Base-by-base conservation (phyloP, 179 eudicot genomes). In the Gypsophila paniculata region DNA sequence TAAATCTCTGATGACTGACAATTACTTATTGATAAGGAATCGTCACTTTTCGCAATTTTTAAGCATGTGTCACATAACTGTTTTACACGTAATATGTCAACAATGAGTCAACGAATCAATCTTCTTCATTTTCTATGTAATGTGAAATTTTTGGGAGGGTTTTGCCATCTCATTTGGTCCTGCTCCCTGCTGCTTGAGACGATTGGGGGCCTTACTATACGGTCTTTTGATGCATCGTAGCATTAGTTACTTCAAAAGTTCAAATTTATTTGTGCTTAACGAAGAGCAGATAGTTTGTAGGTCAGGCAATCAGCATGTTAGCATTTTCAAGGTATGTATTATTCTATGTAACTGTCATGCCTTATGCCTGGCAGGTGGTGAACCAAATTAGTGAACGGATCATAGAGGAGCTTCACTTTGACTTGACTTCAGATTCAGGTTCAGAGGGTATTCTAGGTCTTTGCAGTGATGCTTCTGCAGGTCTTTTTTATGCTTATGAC, bases 391-490 rank as follows among this genome's bases (percentile, higher is more conserved):
- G 96, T 74, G 94, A 91, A 80, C 99, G 92, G 78, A 90, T 94
- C 58, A 85, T 87, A 78, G 99, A 94, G 83, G 99, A 94, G 76
- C 92, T 94, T 78, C 84, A 87, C 82, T 91, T 94, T 84, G 91
- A 91, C 76, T 85, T 86, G 84, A 79, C 88, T 68, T 71, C 89
- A 65, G 97, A 91, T 77, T 84, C 96, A 70, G 85, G 68, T 61
- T 82, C 96, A 68, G 86, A 76, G 79, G 97, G 96, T 17, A 85
- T 94, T 77, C 77, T 90, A 70, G 97, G 97, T 54, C 82, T 94
- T 75, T 90, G 94, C 77, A 91, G 92, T 75, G 99, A 94, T 85
- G 96, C 99, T 72, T 87, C 97, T 72, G 99, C 97, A 62, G 97
- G 94, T 61, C 83, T 94, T 65, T 94, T 94, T 77, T 94, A 91